Base-by-base conservation (phyloP, 179 eudicot species). In the Patellifolia procumbens region DNA sequence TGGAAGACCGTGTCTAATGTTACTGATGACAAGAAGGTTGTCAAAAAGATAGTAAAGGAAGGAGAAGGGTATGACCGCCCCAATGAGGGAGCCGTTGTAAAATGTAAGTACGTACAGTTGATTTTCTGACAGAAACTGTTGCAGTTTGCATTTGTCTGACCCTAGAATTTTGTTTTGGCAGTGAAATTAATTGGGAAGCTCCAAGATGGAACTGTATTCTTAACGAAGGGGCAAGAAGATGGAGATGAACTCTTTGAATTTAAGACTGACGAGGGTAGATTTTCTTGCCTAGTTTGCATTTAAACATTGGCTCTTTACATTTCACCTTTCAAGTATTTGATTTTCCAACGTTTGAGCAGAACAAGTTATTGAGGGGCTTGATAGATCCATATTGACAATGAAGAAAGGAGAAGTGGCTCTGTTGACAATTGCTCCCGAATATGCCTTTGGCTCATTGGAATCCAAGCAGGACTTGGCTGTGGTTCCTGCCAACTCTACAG, bases 281-380 rank as follows among this genome's bases (percentile, higher is more conserved):
- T 42, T 37, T 26, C 2, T 17, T 13, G 35, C 37, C 29, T 45
- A 1, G 39, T 32, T 53, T 48, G 19, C 28, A 11, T 26, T 32
- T 7, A 9, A 17, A n/a, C 11, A 28, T 17, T 46, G 31, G 31
- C 22, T 58, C 8, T 43, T 17, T 31, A 68, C 22, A 13, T 6
- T 29, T 56, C 4, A 5, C 56, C 32, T 71, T 53, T 31, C 34
- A 16, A 52, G 46, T 72, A 53, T 7, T 13, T 37, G 22, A n/a
- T n/a, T 42, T 49, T 20, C 48, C 10, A 22, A 48, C 1, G 26
- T 26, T 73, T 62, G 68, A 72, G 70, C 99, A 96, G 99, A 96
- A 76, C 97, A 96, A 93, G 99, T 96, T 26, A 83, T 93, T 45
- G 98, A 90, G 35, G 99, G 96, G 76, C 87, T 96, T 66, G 99